phyloP scores from a whole-genome alignment of 352 stramenopile genomes.

The Phytophthora crassamura region DNA sequence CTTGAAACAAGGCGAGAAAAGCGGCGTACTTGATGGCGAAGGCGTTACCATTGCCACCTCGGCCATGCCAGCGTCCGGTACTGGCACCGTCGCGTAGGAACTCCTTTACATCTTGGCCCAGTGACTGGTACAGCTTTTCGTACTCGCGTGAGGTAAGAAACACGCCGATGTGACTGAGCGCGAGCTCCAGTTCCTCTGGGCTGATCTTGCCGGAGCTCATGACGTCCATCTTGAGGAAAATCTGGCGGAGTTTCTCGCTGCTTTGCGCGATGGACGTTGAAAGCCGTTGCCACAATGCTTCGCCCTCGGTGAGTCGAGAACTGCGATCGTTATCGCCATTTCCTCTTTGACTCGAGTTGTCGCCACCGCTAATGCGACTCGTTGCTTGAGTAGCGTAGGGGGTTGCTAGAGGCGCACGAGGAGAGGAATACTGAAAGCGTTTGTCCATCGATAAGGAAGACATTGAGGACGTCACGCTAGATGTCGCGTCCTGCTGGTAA shows the following conservation, averaged over 20 bases:
- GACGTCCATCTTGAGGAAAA: conserved; percentile 87
- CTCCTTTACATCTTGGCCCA: conserved; percentile 41
- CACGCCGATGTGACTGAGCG: conserved; percentile 73
- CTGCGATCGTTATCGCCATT: conserved; percentile 3
- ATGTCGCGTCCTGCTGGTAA: conserved; percentile 36
- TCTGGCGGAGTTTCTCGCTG: conserved; percentile 72
- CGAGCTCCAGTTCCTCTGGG: conserved; percentile 75
- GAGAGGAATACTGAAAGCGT: conserved; percentile 30
- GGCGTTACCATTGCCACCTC: conserved; percentile 21
- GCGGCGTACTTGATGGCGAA: conserved; percentile 71
- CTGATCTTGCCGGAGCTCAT: conserved; percentile 65
- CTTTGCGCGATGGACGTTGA: conserved; percentile 53
- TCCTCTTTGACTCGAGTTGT: conserved; percentile 1
- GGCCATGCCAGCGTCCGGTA: conserved; percentile 30
- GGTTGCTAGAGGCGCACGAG: conserved; percentile 40
- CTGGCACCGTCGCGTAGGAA: conserved; percentile 28
- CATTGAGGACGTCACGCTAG: conserved; percentile 25
- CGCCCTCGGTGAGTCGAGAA: conserved; percentile 43
- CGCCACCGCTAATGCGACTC: background rate
- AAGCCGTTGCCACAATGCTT: conserved; percentile 66
- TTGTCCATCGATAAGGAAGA: conserved; percentile 28
- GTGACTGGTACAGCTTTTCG: conserved; percentile 66
- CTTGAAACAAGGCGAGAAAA: conserved; percentile 60
- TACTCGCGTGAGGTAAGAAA: conserved; percentile 75
- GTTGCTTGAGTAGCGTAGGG: conserved; percentile 57